Base-by-base conservation (phyloP, 2,329 filamentous ascomycete genomes). In the Cladosporium austrohemisphaericum region DNA sequence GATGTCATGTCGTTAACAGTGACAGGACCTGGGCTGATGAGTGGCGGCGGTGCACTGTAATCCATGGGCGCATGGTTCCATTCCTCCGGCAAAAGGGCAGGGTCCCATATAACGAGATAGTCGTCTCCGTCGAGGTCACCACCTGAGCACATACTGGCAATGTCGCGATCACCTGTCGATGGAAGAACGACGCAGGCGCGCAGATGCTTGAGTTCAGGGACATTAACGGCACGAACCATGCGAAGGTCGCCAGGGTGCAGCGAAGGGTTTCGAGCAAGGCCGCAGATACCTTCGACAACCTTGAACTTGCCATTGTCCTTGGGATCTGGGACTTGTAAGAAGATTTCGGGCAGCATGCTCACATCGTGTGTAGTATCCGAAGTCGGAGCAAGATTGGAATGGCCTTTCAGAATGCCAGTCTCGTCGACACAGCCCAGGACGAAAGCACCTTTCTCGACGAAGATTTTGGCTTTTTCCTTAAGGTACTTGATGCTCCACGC, bases 51-150 rank as follows among this genome's bases (percentile, higher is more conserved):
- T 0, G 81, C 73, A 0, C 76, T 73, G 61, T 90, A 93, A 55
- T 86, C 77, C 88, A 97, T 95, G 0, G 93, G 84, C 0, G 77
- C 71, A 26, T 79, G 74, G 57, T 93, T 88, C 80, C 86, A 88
- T 43, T 79, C 70, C 1, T 68, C 56, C 0, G 88, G 88, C 20
- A 94, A 73, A 5, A 98, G 72, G 11, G 80, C 77, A 18, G 76
- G 65, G 57, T 98, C 91, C 92, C 93, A 98, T 37, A 96, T 85
- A 4, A 97, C 83, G 49, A 97, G 84, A 64, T 90, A 98, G 63
- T 98, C 93, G 60, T 98, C 93, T 0, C 93, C 93, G 62, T 98
- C 93, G 0, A 98, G 77, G 62, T 98, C 93, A 0, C 93, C 93
- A 2, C 93, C 93, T 3, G 93, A 95, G 55, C 93, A 90, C 92